Percentiles rank a stretch among this genome's conserved stretches.
These are phyloP conservation scores for Phytophthora chlamydospora DNA, from an alignment of 352 stramenopile genomes.

Conservation along the genomic window DNA sequence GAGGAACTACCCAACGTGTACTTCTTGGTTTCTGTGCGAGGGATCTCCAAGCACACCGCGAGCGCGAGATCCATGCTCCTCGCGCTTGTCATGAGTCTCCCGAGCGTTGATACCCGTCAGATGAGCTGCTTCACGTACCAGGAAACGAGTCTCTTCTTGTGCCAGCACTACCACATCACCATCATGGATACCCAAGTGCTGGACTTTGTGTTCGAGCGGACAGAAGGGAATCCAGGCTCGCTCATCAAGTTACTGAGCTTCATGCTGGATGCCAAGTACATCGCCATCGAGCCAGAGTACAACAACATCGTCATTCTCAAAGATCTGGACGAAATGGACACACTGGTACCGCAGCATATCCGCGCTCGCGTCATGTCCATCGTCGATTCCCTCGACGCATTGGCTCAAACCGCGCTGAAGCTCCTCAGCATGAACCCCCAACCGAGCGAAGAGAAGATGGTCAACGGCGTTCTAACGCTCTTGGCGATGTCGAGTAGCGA, in stretches of 20 bases:
- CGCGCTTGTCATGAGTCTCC: constrained; percentile 33
- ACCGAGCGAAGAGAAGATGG: constrained; percentile 59
- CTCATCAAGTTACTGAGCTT: constrained; percentile 73
- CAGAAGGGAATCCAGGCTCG: constrained; percentile 69
- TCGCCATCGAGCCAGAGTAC: constrained; percentile 50
- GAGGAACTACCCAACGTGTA: constrained; percentile 65
- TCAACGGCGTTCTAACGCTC: constrained; percentile 57
- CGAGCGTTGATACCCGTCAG: constrained; percentile 35
- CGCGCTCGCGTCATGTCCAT: constrained; percentile 76
- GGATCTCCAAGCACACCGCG: constrained; percentile 37
- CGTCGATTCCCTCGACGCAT: constrained; percentile 53
- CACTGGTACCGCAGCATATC: constrained; percentile 74
- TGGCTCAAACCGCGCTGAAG: constrained; percentile 70
- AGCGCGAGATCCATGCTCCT: constrained; percentile 47
- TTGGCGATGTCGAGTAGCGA: constrained; percentile 49
- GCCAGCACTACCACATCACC: constrained; percentile 77
- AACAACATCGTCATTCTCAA: constrained; percentile 70
- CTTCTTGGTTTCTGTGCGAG: constrained; percentile 57
- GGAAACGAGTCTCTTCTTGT: constrained; percentile 75
- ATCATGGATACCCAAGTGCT: constrained; percentile 86
- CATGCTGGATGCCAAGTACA: constrained; percentile 73
- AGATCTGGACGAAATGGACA: constrained; percentile 79
- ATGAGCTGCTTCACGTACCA: constrained; percentile 67
- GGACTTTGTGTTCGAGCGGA: constrained; percentile 71
- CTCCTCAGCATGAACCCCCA: constrained; percentile 74